Base-by-base conservation (phyloP, 169 alveolate species). In the Perkinsus chesapeaki region DNA sequence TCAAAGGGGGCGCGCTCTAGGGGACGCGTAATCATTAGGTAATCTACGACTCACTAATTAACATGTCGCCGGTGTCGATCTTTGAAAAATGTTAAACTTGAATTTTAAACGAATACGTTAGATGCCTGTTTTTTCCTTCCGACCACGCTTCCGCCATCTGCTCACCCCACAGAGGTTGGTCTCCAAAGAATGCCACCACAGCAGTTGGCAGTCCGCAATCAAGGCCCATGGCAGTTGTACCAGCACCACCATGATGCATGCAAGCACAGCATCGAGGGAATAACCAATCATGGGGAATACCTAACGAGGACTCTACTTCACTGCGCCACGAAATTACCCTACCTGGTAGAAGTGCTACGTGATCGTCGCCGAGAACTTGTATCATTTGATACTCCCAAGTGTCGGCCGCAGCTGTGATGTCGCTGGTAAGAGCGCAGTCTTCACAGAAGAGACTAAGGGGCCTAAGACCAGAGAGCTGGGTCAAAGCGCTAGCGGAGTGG, bases 151-250 rank as follows among this genome's bases (percentile, higher is more conserved):
- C 60, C 60, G 23, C 60, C 91, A 73, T 5, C 7, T 3, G n/a
- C 47, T 82, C 92, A 12, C 92, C 92, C 92, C 92, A 82, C n/a
- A 82, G 39, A 39, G 39, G 39, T 39, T 82, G 92, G 19, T 82
- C 92, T 36, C 92, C 92, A 39, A 82, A 82, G 39, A 82, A 82
- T 12, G 92, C 43, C 92, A 82, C 92, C n/a, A 82, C 39, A n/a
- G 39, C 37, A 12, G 92, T 82, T 20, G 92, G 92, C 92, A 10
- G 39, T 36, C 92, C 92, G 20, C 43, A 36, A n/a, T 34, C n/a
- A 12, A 82, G 39, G 3, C 92, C 92, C 39, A 39, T 39, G 36
- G 92, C 92, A 16, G 92, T 82, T 0, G 92, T 82, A 39, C 92
- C 92, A 12, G 92, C 92, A 12, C 92, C 92, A n/a, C 92, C 92